These are phyloP conservation scores for Huntiella savannae DNA, from an alignment of 2,329 filamentous ascomycete species.

Conservation along the genomic window DNA sequence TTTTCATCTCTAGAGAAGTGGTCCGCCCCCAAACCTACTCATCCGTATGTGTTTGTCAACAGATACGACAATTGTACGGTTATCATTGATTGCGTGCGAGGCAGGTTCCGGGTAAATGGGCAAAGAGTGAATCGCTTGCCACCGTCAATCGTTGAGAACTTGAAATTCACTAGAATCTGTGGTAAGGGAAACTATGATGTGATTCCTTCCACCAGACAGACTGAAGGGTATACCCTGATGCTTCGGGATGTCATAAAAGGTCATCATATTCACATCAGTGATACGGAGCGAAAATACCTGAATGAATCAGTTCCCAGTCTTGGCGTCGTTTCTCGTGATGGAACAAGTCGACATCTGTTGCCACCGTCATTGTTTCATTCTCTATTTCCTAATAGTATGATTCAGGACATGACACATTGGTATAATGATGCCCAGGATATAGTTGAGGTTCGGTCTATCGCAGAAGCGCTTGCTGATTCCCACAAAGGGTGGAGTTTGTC, in stretches of 20 bases:
- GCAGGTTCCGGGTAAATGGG: constrained; percentile 33
- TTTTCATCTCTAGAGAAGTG: background rate
- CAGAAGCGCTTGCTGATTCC: too few species aligned
- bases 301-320: constrained; percentile 18
- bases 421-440: constrained; percentile 16
- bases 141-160: constrained; percentile 21
- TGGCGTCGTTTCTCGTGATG: constrained; percentile 12
- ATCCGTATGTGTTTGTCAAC: too few species aligned
- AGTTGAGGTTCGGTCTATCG: constrained; percentile 17
- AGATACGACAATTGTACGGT: background rate
- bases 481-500: background rate
- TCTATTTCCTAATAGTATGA: constrained; percentile 20
- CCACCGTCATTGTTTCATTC: constrained; percentile 16
- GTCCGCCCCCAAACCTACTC: background rate
- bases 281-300: constrained; percentile 2
- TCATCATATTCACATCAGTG: constrained; percentile 20
- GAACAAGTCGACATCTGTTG: constrained; percentile 17
- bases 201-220: constrained; percentile 18
- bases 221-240: constrained; percentile 18
- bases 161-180: constrained; percentile 26
- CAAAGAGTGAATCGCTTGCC: constrained; percentile 29
- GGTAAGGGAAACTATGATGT: constrained; percentile 24
- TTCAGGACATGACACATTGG: constrained; percentile 28
- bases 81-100: constrained; percentile 29
- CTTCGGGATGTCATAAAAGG: constrained; percentile 13